phyloP scores from a whole-genome alignment of 1,284 basidiomycete species.

The Amylostereum areolatum region DNA sequence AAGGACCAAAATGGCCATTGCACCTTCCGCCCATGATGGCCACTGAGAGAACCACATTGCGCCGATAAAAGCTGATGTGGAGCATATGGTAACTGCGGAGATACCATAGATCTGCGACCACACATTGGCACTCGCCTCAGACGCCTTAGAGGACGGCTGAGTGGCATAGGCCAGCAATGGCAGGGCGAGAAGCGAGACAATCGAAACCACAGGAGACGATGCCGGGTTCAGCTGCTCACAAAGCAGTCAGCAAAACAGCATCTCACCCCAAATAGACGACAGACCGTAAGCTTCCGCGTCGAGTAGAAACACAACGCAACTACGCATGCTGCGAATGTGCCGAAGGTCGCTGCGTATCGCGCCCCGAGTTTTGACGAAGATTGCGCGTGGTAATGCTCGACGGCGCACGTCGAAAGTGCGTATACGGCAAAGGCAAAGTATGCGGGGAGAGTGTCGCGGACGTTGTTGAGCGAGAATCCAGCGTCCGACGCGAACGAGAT shows the following conservation, averaged over 20 bases:
- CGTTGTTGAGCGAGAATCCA: slow-evolving; percentile 36
- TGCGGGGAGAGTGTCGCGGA: slow-evolving; percentile 46
- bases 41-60: slow-evolving; percentile 47
- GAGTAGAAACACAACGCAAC: slow-evolving; percentile 60
- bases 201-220: slow-evolving; percentile 36
- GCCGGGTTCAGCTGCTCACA: slow-evolving; percentile 29
- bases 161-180: slow-evolving; percentile 54
- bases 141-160: slow-evolving; percentile 38
- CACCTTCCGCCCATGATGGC: slow-evolving; percentile 48
- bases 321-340: slow-evolving; percentile 54
- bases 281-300: slow-evolving; percentile 51
- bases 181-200: slow-evolving; percentile 48
- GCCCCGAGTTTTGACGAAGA: slow-evolving; percentile 50
- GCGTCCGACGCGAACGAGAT: slow-evolving; percentile 55
- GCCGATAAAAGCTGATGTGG: slow-evolving; percentile 42
- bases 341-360: slow-evolving; percentile 44
- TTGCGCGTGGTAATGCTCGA: slow-evolving; percentile 55
- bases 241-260: not conserved
- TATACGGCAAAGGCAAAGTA: slow-evolving; percentile 60
- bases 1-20: slow-evolving; percentile 47
- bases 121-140: slow-evolving; percentile 2
- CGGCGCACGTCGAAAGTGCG: slow-evolving; percentile 48
- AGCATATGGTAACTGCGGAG: slow-evolving; percentile 45
- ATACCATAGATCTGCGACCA: slow-evolving; percentile 44
- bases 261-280: slow-evolving; percentile 16